Evolutionary conservation across 306 rosid genomes (phyloP).

Genomic region (Urtica urens): DNA sequence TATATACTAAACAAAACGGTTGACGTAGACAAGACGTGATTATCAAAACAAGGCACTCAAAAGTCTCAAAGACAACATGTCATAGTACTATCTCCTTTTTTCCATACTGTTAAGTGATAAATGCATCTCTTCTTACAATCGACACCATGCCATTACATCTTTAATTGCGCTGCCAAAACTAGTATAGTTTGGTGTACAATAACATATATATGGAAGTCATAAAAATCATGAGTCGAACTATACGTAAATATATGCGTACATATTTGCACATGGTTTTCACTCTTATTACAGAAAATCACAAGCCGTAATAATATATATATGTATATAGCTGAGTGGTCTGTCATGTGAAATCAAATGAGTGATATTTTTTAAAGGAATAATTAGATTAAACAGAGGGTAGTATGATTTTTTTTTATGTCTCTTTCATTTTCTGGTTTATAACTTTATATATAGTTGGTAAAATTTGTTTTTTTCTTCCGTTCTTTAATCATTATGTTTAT

Average conservation of each 20-base stretch:
- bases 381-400: neutral
- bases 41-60: neutral
- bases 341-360: conserved; percentile 11
- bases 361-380: neutral
- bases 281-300: neutral
- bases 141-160: neutral
- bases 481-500: neutral
- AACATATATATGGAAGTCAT: too few species aligned
- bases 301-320: neutral
- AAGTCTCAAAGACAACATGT: neutral
- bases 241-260: neutral
- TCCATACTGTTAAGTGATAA: neutral
- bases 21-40: too few species aligned
- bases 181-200: neutral
- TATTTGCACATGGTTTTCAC: too few species aligned
- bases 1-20: neutral
- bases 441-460: too few species aligned
- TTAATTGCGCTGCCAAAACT: neutral
- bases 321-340: neutral
- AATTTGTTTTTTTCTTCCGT: neutral
- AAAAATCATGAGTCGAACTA: neutral
- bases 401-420: neutral
- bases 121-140: neutral
- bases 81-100: neutral
- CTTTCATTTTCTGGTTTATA: too few species aligned